Evolutionary conservation across 2,329 filamentous ascomycete species (phyloP).

Genomic region (Hypoxylon sp.): DNA sequence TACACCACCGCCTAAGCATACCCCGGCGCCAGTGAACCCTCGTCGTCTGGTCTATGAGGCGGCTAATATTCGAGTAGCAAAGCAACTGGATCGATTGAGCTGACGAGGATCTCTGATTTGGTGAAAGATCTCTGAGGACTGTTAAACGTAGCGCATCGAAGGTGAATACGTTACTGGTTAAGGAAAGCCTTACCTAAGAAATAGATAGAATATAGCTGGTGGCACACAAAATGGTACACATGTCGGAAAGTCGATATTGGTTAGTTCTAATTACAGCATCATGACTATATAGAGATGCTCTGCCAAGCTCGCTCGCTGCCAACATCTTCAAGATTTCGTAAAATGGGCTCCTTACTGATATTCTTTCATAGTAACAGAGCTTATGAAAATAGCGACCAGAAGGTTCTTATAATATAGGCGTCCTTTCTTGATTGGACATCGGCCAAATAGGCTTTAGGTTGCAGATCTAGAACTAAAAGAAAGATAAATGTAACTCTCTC

Average conservation of each 20-base stretch:
- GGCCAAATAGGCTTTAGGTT: slow-evolving; percentile 41
- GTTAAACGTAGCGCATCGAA: slow-evolving; percentile 8
- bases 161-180: slow-evolving; percentile 2
- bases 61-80: slow-evolving; percentile 38
- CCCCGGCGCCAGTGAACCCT: neutral
- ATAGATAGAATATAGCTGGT: slow-evolving; percentile 1
- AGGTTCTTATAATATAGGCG: slow-evolving; percentile 41
- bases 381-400: slow-evolving; percentile 34
- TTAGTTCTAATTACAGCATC: slow-evolving; percentile 38
- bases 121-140: slow-evolving; percentile 15
- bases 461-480: slow-evolving; percentile 40
- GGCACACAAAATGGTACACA: slow-evolving; percentile 2
- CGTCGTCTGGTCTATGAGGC: slow-evolving; percentile 12
- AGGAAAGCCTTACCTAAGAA: neutral
- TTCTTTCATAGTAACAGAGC: slow-evolving; percentile 17
- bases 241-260: slow-evolving; percentile 25
- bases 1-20: slow-evolving; percentile 15
- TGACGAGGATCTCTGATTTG: slow-evolving; percentile 18
- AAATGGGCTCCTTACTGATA: slow-evolving; percentile 17
- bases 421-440: slow-evolving; percentile 32
- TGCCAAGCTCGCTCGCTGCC: slow-evolving; percentile 28
- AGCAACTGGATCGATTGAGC: slow-evolving; percentile 5
- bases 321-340: slow-evolving; percentile 12
- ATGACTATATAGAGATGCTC: slow-evolving; percentile 14
- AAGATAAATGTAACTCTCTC: slow-evolving; percentile 14